phyloP scores from a whole-genome alignment of 2,329 filamentous ascomycete genomes.

The Diatrype stigma region DNA sequence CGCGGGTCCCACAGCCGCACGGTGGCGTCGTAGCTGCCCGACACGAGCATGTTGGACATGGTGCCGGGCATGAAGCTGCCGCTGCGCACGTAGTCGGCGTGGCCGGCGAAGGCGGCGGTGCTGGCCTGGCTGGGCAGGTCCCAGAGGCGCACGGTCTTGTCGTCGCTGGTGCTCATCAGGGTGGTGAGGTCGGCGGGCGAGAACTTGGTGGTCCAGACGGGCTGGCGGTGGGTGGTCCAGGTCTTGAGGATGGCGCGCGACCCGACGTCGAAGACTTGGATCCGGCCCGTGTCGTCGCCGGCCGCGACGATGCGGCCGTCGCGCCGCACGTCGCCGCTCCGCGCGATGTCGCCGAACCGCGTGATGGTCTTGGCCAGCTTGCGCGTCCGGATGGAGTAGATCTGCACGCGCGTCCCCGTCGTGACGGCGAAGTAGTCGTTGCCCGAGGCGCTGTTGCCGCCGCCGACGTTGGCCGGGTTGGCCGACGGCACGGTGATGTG shows the following conservation, averaged over 20 bases:
- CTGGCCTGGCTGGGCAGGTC: conserved; percentile 79
- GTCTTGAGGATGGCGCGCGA: conserved; percentile 91
- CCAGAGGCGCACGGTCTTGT: conserved; percentile 90
- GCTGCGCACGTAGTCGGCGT: conserved; percentile 86
- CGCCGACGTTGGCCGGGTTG: conserved; percentile 39
- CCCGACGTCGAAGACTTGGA: conserved; percentile 90
- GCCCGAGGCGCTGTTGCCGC: conserved; percentile 41
- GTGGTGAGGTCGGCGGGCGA: conserved; percentile 83
- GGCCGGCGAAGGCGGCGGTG: conserved; percentile 75
- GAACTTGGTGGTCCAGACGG: conserved; percentile 88
- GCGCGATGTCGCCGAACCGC: conserved; percentile 86
- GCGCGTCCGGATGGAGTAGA: conserved; percentile 87
- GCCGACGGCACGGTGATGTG: conserved; percentile 72
- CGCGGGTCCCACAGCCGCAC: conserved; percentile 92
- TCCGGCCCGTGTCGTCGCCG: conserved; percentile 84
- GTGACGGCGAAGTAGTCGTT: conserved; percentile 85
- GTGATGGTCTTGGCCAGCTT: conserved; percentile 93
- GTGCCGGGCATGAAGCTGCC: conserved; percentile 78
- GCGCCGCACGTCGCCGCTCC: conserved; percentile 80
- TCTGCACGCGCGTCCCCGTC: conserved; percentile 87
- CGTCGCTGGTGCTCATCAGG: conserved; percentile 86
- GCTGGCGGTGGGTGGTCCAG: conserved; percentile 91
- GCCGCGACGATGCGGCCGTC: conserved; percentile 88
- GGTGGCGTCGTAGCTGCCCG: conserved; percentile 91
- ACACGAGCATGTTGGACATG: conserved; percentile 73